These are phyloP conservation scores for Aspergillus sp. DNA, from an alignment of 2,329 filamentous ascomycete genomes.

Conservation along the genomic window DNA sequence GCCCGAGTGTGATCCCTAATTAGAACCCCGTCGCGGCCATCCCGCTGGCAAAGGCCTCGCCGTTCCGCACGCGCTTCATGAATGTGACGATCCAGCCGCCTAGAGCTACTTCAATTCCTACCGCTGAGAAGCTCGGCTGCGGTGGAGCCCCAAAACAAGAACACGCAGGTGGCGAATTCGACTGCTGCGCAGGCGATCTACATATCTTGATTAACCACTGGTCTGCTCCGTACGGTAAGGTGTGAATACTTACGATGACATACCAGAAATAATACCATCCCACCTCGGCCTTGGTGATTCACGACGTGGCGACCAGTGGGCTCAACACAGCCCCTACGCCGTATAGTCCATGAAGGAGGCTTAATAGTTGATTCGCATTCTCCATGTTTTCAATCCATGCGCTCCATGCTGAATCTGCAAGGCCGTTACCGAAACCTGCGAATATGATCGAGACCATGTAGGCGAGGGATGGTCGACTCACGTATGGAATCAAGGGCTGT, in stretches of 20 bases:
- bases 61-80: constrained; percentile 75
- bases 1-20: constrained; percentile 75
- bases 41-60: constrained; percentile 68
- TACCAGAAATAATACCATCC: constrained; percentile 77
- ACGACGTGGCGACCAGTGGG: constrained; percentile 69
- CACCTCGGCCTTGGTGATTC: constrained; percentile 63
- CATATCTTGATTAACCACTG: neutral
- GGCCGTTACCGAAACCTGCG: constrained; percentile 43
- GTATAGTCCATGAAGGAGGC: constrained; percentile 72
- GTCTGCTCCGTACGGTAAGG: neutral
- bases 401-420: constrained; percentile 57
- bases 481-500: constrained; percentile 51
- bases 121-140: constrained; percentile 25
- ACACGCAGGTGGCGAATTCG: constrained; percentile 22
- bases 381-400: constrained; percentile 70
- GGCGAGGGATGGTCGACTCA: constrained; percentile 32
- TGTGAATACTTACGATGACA: constrained; percentile 59
- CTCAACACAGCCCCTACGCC: constrained; percentile 68
- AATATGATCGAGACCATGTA: constrained; percentile 40
- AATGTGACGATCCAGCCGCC: constrained; percentile 84
- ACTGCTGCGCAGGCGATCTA: constrained; percentile 25
- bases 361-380: constrained; percentile 70
- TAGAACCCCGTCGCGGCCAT: constrained; percentile 80
- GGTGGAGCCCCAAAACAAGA: constrained; percentile 15
- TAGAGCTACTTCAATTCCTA: constrained; percentile 69